Conservation (phyloP, 768 basidiomycete genomes). For the Naganishia kalamii region DNA sequence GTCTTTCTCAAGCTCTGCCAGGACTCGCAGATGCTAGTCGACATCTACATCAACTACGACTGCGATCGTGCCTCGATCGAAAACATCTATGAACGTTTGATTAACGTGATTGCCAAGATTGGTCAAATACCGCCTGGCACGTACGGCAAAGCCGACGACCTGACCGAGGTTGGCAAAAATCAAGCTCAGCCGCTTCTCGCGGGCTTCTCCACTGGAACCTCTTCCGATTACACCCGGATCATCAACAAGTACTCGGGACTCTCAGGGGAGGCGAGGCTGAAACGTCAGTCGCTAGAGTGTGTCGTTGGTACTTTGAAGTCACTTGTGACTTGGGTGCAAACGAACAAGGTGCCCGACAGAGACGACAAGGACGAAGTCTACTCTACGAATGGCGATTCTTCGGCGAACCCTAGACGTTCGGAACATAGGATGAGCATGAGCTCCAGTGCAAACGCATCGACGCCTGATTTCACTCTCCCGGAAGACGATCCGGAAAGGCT, state of each 20-base stretch:
- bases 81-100: conserved; percentile 96
- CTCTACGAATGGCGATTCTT: conserved; percentile 3
- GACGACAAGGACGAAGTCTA: conserved; percentile 1
- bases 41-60: conserved; percentile 98
- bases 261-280: conserved; percentile 63
- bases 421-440: conserved; percentile 20
- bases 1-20: conserved; percentile 80
- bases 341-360: conserved; percentile 7
- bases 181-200: conserved; percentile 28
- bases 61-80: conserved; percentile 90
- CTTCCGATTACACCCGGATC: conserved; percentile 50
- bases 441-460: conserved; percentile 53
- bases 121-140: conserved; percentile 51
- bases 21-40: conserved; percentile 94
- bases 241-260: conserved; percentile 51
- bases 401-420: not conserved
- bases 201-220: conserved; percentile 44
- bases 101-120: conserved; percentile 94
- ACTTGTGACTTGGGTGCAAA: conserved; percentile 71
- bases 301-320: conserved; percentile 81
- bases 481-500: conserved; percentile 86
- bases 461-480: conserved; percentile 57
- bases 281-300: conserved; percentile 89
- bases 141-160: conserved; percentile 45
- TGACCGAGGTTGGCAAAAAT: conserved; percentile 28